phyloP scores from a whole-genome alignment of 441 rosid genomes.

The Isatis lusitanica region DNA sequence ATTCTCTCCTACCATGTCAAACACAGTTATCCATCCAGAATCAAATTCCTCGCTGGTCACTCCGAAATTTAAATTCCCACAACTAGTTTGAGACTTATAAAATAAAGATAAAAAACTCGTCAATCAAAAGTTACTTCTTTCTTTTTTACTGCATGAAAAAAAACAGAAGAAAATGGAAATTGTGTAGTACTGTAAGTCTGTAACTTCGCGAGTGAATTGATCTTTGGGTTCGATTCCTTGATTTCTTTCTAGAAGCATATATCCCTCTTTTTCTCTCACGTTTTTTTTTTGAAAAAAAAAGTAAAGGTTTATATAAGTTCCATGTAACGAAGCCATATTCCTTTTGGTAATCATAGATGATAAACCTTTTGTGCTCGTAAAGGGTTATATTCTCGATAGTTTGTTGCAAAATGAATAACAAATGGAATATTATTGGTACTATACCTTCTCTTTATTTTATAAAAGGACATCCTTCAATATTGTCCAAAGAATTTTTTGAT shows the following conservation, averaged over 20 bases:
- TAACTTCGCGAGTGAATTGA: constrained; percentile 16
- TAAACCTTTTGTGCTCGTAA: constrained; percentile 34
- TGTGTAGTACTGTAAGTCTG: not conserved
- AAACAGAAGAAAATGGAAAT: not conserved
- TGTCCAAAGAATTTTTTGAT: constrained; percentile 21
- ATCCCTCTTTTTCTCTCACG: not conserved
- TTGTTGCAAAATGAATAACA: constrained; percentile 34
- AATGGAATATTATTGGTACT: constrained; percentile 36
- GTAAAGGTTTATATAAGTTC: not conserved
- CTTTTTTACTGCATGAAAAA: not conserved
- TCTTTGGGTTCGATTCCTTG: constrained; percentile 31
- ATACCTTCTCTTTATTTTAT: constrained; percentile 29
- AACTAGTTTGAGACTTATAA: not conserved
- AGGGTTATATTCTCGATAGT: constrained; percentile 39
- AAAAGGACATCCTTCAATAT: constrained; percentile 26
- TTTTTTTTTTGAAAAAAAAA: not conserved
- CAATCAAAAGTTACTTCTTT: not conserved
- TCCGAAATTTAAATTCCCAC: not conserved
- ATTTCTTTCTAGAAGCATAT: constrained; percentile 33
- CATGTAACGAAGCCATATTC: constrained; percentile 30
- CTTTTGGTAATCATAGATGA: constrained; percentile 36
- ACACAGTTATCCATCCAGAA: not conserved
- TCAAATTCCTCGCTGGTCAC: not conserved
- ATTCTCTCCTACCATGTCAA: not conserved
- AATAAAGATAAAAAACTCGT: not conserved